A percentile compares a stretch with the other conserved stretches of the same genome.
These are phyloP conservation scores for Penicillium coffeae DNA, from an alignment of 495 filamentous ascomycete species.

Conservation along the genomic window DNA sequence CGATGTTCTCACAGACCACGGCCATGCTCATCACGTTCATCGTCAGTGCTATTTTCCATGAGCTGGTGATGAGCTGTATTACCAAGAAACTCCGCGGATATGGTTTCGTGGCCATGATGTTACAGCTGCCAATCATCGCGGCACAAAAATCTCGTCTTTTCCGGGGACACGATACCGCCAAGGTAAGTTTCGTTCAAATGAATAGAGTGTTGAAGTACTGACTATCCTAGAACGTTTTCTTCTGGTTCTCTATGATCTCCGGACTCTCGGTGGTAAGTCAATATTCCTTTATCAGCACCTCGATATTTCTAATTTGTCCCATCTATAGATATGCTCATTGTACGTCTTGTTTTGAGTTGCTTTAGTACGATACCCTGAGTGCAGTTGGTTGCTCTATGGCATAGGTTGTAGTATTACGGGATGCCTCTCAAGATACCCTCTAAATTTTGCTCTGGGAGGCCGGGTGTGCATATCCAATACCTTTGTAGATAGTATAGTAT, in stretches of 20 bases:
- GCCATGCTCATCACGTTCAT: conserved; percentile 92
- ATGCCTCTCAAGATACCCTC: too few species aligned
- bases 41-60: conserved; percentile 82
- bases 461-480: too few species aligned
- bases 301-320: conserved; percentile 5
- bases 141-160: conserved; percentile 78
- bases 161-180: conserved; percentile 68
- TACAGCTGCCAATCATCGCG: conserved; percentile 90
- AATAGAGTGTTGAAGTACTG: background rate
- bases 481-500: too few species aligned
- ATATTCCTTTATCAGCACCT: background rate
- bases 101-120: conserved; percentile 91
- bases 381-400: background rate
- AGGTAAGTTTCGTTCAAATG: conserved; percentile 41
- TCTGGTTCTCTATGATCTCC: conserved; percentile 94
- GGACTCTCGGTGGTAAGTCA: conserved; percentile 76
- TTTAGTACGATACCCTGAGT: background rate
- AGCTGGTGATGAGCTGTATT: conserved; percentile 96
- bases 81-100: conserved; percentile 96
- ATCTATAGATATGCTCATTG: conserved; percentile 50
- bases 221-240: conserved; percentile 65
- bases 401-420: background rate
- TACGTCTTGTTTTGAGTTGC: conserved; percentile 49
- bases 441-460: too few species aligned
- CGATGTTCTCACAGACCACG: conserved; percentile 68